Base-by-base conservation (phyloP, 1,139 yeast species). In the Kodamaea plutei region DNA sequence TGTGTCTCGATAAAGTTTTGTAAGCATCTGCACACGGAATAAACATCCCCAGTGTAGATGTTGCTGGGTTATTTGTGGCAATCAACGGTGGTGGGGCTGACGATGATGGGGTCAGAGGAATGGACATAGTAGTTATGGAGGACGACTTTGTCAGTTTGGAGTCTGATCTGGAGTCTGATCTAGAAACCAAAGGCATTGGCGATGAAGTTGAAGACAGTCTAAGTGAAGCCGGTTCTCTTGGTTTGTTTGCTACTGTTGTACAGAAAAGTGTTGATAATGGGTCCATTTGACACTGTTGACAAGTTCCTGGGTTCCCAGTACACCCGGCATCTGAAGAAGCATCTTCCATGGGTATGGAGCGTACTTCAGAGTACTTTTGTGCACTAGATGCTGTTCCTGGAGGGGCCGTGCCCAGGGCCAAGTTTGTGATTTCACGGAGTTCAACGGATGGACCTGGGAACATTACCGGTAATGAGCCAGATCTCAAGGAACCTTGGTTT, bases 211-310 rank as follows among this genome's bases (percentile, higher is more conserved):
- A 10, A 9, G 41, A 35, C 9, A 34, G 29, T 11, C 12, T 8
- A 18, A 20, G 29, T 13, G 15, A 11, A 9, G 3, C 19, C 8
- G 36, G 41, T 28, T 43, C 55, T 34, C 50, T 54, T 2, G 61
- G 71, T 44, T 69, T 71, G 34, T 73, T 72, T 5, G 95, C 94
- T 24, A 85, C 78, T 0, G 95, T 83, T 1, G 93, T 79, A 59
- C 96, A 87, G 60, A 87, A 87, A 23, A 85, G 61, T 1, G 94
- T 84, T 4, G 91, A 82, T 88, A 85, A 79, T 24, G 95, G 95
- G 53, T 87, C 95, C 36, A 67, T 56, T 48, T 81, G 93, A 57
- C 96, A 88, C 57, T 83, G 93, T 13, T 62, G 59, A 54, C 96
- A 88, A 6, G 88, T 78, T 5, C 95, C 96, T 10, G 96, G 95